Base-by-base conservation (phyloP, 1,284 basidiomycete genomes). In the Sporisorium scitamineum region DNA sequence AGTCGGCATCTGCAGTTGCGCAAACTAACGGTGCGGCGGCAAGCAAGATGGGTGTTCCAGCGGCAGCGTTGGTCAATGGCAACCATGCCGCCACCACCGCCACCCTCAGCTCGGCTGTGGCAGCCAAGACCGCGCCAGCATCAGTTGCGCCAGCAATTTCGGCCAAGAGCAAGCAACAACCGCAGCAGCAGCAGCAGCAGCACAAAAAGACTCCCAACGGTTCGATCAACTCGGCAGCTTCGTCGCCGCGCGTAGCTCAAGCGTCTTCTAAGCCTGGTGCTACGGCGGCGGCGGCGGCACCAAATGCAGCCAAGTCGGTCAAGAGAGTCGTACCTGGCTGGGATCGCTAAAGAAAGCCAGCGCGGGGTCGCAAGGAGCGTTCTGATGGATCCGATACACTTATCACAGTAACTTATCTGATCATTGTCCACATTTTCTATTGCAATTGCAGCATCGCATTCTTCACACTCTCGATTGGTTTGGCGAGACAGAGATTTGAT, bases 251-350 rank as follows among this genome's bases (percentile, higher is more conserved):
- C 10, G 32, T 44, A 14, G 32, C 55, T 39, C 72, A 75, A 7
- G 60, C 61, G 9, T 60, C 62, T 16, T 50, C 61, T 9, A 69
- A 64, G 34, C 31, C 45, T 13, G 55, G 22, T 41, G 45, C n/a
- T n/a, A n/a, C 39, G 10, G 39, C n/a, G n/a, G n/a, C 39, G 14
- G 39, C 39, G n/a, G 39, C 26, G 1, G 47, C 55, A 26, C 45
- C 59, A n/a, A 44, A 20, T 14, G 57, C 58, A 3, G 48, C 29
- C 27, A 47, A 41, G 39, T 18, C 58, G 7, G 57, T n/a, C 14
- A 69, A 61, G n/a, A 63, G 57, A 53, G 37, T 47, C 13, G 50
- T 74, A 4, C 71, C 71, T 8, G 71, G 71, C 27, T 74, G 71
- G 71, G 66, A 70, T 31, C 62, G 62, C 22, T 74, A 26, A 60